Evolutionary conservation across 2,329 filamentous ascomycete genomes (phyloP), one percentile per base, ranked within the genome.

Genomic region (Didymella glomerata): DNA sequence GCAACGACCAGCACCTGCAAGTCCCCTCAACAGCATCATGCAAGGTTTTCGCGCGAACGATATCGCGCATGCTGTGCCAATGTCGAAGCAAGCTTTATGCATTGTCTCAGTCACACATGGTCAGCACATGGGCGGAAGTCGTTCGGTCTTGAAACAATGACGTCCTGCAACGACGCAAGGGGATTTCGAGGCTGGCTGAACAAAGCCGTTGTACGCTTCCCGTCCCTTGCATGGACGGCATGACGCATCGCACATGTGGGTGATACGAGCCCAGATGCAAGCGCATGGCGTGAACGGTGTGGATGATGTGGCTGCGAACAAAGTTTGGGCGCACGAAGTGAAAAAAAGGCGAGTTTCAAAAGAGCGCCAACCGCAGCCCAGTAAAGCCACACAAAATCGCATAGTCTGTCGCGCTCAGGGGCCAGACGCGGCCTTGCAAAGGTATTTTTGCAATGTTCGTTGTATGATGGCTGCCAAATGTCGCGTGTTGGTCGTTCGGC

Each of bases 21-120:
- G 28, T 20, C 27, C 24, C 40, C 56, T 38, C 50, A 47, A 54
- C 56, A 46, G 50, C 49, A 51, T 41, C 11, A 54, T 54, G 61
- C 52, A 64, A 64, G 61, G 61, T 30, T 45, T 16, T 16, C 1
- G 22, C 6, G 9, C 25, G 13, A 41, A 36, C n/a, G 25, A 42
- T 45, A 50, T 40, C 25, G 24, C 20, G 20, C 44, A 55, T 44
- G 51, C 45, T 38, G 61, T 64, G 41, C 47, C 20, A 50, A 59
- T 46, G 56, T 59, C 56, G 14, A 50, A 47, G 46, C 27, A 50
- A 50, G 50, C 56, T 59, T 59, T 47, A 20, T 36, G 46, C 47
- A 44, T 48, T 57, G 60, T 59, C 57, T 59, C 51, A 53, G 60
- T 63, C 11, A 46, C 57, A 65, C 60, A 61, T 57, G 60, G 60